These are phyloP conservation scores for Globisporangium alternatum DNA, from an alignment of 352 stramenopile species.

Conservation along the genomic window DNA sequence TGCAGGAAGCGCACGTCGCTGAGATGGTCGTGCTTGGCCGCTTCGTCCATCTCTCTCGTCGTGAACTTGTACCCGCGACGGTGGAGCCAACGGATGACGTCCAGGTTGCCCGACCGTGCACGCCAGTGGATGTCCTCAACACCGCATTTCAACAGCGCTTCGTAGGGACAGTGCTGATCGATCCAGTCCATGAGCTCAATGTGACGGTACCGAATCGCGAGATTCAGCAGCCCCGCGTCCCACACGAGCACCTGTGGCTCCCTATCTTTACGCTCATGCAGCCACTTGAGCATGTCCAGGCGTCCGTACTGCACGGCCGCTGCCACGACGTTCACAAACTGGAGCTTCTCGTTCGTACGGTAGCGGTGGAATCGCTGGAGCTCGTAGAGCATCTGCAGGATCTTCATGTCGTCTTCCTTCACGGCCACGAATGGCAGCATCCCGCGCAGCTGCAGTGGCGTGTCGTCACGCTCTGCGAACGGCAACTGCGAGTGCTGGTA, in stretches of 20 bases:
- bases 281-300: constrained; percentile 9
- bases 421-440: constrained; percentile 3
- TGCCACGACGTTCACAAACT: neutral
- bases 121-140: constrained; percentile 8
- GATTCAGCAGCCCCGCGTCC: neutral
- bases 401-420: neutral
- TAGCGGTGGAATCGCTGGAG: neutral
- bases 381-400: constrained; percentile 1
- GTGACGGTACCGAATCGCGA: constrained; percentile 3
- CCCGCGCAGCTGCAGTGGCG: neutral
- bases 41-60: constrained; percentile 9
- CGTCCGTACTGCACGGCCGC: constrained; percentile 1
- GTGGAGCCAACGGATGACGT: constrained; percentile 2
- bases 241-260: neutral
- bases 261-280: neutral
- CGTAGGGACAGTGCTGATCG: neutral
- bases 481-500: neutral
- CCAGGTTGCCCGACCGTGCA: neutral
- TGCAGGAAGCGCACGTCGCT: constrained; percentile 6
- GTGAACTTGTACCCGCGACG: constrained; percentile 3
- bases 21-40: constrained; percentile 6
- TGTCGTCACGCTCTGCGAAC: neutral
- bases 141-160: neutral
- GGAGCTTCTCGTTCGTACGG: neutral
- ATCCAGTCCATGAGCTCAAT: constrained; percentile 11